Evolutionary conservation across 2,329 filamentous ascomycete species (phyloP).

Genomic region (Aspergillus bombycis): DNA sequence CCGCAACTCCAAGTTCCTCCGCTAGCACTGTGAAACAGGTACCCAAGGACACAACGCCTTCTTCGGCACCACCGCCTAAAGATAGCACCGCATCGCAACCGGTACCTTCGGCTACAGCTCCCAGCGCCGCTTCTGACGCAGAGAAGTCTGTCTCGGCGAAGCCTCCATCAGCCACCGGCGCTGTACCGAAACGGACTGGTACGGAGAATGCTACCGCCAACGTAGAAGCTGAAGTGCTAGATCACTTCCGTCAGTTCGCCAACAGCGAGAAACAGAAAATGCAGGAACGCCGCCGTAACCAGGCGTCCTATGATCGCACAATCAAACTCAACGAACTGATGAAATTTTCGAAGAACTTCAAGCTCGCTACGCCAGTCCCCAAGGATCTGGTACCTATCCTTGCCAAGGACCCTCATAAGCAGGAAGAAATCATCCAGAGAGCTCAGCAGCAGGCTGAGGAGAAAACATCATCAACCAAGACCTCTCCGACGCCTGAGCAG

Average conservation of each 20-base stretch:
- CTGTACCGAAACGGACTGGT: slow-evolving; percentile 39
- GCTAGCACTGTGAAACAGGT: slow-evolving; percentile 87
- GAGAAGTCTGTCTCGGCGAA: slow-evolving; percentile 32
- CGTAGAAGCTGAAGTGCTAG: slow-evolving; percentile 63
- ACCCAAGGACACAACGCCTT: slow-evolving; percentile 46
- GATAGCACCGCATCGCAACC: slow-evolving; percentile 21
- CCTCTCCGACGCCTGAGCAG: slow-evolving; percentile 49
- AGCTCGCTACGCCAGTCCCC: slow-evolving; percentile 89
- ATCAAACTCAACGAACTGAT: slow-evolving; percentile 92
- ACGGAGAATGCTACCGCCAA: slow-evolving; percentile 61
- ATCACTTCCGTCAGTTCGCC: slow-evolving; percentile 67
- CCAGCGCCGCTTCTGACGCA: slow-evolving; percentile 27
- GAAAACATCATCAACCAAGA: slow-evolving; percentile 52
- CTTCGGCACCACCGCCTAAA: slow-evolving; percentile 34
- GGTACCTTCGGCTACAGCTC: slow-evolving; percentile 19
- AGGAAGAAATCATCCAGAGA: slow-evolving; percentile 89
- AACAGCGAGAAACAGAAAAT: slow-evolving; percentile 64
- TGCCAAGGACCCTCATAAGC: slow-evolving; percentile 93
- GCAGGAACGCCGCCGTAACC: slow-evolving; percentile 59
- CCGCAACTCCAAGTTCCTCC: slow-evolving; percentile 74
- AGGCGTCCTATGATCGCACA: slow-evolving; percentile 74
- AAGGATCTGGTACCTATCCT: slow-evolving; percentile 91
- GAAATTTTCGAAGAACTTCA: slow-evolving; percentile 93
- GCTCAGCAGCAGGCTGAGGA: slow-evolving; percentile 74
- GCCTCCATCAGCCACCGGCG: slow-evolving; percentile 30